Evolutionary conservation across 2,329 filamentous ascomycete species (phyloP).

Genomic region (Acrodontium crateriforme): DNA sequence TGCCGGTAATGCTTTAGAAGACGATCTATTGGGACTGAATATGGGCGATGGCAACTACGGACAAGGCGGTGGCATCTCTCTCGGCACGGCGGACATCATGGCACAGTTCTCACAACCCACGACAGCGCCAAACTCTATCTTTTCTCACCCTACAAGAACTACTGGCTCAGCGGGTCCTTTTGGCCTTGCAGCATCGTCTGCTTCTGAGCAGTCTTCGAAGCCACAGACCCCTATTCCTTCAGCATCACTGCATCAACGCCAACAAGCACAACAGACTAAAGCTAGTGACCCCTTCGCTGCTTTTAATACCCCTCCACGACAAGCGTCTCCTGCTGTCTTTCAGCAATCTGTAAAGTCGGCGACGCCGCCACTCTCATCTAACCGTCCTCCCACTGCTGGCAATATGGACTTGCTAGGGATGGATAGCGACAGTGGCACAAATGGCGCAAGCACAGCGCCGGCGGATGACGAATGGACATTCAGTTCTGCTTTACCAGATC

Average conservation of each 20-base stretch:
- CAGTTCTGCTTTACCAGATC: slow-evolving; percentile 66
- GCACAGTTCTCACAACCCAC: slow-evolving; percentile 21
- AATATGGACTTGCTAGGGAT: slow-evolving; percentile 17
- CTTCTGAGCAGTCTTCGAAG: slow-evolving; percentile 28
- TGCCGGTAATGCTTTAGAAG: slow-evolving; percentile 55
- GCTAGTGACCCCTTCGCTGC: slow-evolving; percentile 49
- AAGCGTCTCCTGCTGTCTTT: slow-evolving; percentile 36
- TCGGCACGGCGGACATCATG: slow-evolving; percentile 30
- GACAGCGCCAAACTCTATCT: slow-evolving; percentile 17
- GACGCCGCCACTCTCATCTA: slow-evolving; percentile 13
- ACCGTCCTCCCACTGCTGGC: slow-evolving; percentile 9
- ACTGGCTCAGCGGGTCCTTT: too few species aligned
- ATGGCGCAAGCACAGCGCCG: not conserved
- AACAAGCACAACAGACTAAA: slow-evolving; percentile 18
- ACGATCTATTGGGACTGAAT: slow-evolving; percentile 80
- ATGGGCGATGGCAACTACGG: slow-evolving; percentile 59
- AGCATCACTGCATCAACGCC: slow-evolving; percentile 10
- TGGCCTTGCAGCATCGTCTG: slow-evolving; percentile 2
- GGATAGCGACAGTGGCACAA: slow-evolving; percentile 11
- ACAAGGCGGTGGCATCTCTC: slow-evolving; percentile 65
- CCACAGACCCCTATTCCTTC: slow-evolving; percentile 34
- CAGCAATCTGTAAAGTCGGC: slow-evolving; percentile 28
- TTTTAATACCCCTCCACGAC: slow-evolving; percentile 39
- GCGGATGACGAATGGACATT: slow-evolving; percentile 88
- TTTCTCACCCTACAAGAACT: slow-evolving; percentile 21